A percentile compares a stretch with the other conserved stretches of the same genome.
Conservation (phyloP, 2,329 filamentous ascomycete species). For the Colletotrichum viniferum region DNA sequence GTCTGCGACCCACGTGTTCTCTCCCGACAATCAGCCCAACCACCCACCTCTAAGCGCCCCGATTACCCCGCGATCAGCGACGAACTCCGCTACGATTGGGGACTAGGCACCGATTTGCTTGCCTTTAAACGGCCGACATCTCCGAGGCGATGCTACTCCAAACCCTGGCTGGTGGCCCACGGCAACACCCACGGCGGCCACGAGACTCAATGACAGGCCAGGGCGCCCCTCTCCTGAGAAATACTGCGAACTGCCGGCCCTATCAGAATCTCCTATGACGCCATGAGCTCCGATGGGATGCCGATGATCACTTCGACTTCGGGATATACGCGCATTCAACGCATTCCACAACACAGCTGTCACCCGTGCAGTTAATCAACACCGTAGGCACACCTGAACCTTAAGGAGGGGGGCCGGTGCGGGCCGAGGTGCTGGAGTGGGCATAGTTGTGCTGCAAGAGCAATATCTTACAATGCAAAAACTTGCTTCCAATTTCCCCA, state of each 20-base stretch:
- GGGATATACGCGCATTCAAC: not conserved
- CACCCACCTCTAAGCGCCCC: not conserved
- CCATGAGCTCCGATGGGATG: not conserved
- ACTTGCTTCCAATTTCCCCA: not conserved
- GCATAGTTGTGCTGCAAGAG: not conserved
- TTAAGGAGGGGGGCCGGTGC: not conserved
- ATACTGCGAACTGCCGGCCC: conserved; percentile 3
- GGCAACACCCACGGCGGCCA: not conserved
- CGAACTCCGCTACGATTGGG: not conserved
- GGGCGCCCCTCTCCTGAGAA: not conserved
- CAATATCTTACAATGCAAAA: not conserved
- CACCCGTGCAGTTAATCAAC: not conserved
- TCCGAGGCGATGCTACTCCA: not conserved
- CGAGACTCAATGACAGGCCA: not conserved
- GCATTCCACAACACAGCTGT: not conserved
- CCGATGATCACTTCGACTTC: not conserved
- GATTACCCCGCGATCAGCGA: conserved; percentile 13
- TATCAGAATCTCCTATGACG: not conserved
- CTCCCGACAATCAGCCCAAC: not conserved
- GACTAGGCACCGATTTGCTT: not conserved
- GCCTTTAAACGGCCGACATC: not conserved
- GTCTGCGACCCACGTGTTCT: conserved; percentile 1
- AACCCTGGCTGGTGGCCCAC: not conserved
- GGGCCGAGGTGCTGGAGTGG: conserved; percentile 14
- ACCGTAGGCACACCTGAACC: not conserved